Percentiles rank a stretch among this genome's conserved stretches.
Evolutionary conservation across 768 basidiomycete genomes (phyloP).

Genomic region (Trametes maxima): DNA sequence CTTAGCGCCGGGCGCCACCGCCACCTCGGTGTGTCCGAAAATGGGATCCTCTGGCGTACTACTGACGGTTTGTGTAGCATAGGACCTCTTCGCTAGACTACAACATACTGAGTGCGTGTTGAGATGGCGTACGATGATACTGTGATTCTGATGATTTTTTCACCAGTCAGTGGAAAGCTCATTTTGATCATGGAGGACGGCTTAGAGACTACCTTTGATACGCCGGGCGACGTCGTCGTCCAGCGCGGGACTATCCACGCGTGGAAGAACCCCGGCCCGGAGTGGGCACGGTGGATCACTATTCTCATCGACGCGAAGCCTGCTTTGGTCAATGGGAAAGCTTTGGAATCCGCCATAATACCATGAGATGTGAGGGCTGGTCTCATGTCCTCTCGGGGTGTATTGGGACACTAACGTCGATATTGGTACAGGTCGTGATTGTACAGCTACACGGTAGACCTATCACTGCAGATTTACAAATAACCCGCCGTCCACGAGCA

Average conservation of each 20-base stretch:
- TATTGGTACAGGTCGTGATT: no score
- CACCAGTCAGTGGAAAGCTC: conserved; percentile 57
- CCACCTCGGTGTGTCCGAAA: conserved; percentile 47
- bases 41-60: neutral
- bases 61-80: conserved; percentile 38
- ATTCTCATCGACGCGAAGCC: conserved; percentile 59
- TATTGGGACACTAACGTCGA: neutral
- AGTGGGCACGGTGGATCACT: conserved; percentile 55
- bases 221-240: conserved; percentile 57
- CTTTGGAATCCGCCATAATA: conserved; percentile 32
- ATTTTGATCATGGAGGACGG: conserved; percentile 61
- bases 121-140: neutral
- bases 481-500: conserved; percentile 72
- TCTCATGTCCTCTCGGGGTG: neutral
- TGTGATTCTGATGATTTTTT: neutral
- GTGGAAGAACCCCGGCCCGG: conserved; percentile 58
- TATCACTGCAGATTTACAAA: conserved; percentile 71
- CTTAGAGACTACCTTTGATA: conserved; percentile 51
- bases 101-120: conserved; percentile 53
- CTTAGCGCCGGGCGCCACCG: conserved; percentile 51
- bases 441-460: neutral
- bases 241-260: conserved; percentile 63
- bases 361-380: neutral
- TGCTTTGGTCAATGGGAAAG: conserved; percentile 47
- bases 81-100: conserved; percentile 62